These are phyloP conservation scores for Ramularia collo-cygni DNA, from an alignment of 2,329 filamentous ascomycete genomes.

Conservation along the genomic window DNA sequence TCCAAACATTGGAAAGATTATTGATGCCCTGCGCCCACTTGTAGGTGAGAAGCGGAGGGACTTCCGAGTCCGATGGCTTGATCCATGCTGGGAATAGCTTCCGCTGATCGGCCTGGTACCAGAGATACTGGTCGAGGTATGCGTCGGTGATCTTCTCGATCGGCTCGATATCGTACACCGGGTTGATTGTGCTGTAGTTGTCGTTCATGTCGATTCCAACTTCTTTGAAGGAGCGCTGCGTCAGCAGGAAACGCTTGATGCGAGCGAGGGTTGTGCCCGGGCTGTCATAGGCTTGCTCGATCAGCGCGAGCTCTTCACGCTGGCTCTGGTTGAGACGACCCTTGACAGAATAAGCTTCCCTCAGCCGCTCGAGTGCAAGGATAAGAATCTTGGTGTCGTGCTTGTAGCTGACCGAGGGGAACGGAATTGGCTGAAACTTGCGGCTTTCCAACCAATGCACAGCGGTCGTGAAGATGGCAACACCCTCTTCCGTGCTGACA, in stretches of 20 bases:
- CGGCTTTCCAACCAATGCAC: slow-evolving; percentile 98
- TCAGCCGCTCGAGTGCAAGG: slow-evolving; percentile 81
- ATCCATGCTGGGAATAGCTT: slow-evolving; percentile 98
- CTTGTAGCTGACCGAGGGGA: slow-evolving; percentile 98
- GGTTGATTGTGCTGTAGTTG: slow-evolving; percentile 98
- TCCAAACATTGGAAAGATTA: slow-evolving; percentile 93
- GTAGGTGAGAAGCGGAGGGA: slow-evolving; percentile 87
- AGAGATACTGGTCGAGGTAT: slow-evolving; percentile 95
- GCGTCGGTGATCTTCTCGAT: slow-evolving; percentile 99
- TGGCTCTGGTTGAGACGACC: slow-evolving; percentile 95
- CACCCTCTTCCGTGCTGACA: slow-evolving; percentile 94
- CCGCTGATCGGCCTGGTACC: slow-evolving; percentile 97
- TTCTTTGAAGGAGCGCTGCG: slow-evolving; percentile 97
- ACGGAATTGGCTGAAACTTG: slow-evolving; percentile 97
- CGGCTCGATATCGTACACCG: slow-evolving; percentile 96
- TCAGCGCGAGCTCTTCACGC: slow-evolving; percentile 89
- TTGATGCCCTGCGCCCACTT: slow-evolving; percentile 99
- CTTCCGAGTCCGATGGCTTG: slow-evolving; percentile 96
- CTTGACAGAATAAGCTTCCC: slow-evolving; percentile 97
- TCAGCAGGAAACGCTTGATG: slow-evolving; percentile 95
- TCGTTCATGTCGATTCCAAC: slow-evolving; percentile 99
- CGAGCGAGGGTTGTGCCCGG: slow-evolving; percentile 91
- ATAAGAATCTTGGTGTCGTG: slow-evolving; percentile 99
- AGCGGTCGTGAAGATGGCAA: slow-evolving; percentile 97
- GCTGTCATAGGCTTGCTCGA: slow-evolving; percentile 97